Evolutionary conservation across 179 eudicot species (phyloP).

Genomic region (Beta corolliflora): DNA sequence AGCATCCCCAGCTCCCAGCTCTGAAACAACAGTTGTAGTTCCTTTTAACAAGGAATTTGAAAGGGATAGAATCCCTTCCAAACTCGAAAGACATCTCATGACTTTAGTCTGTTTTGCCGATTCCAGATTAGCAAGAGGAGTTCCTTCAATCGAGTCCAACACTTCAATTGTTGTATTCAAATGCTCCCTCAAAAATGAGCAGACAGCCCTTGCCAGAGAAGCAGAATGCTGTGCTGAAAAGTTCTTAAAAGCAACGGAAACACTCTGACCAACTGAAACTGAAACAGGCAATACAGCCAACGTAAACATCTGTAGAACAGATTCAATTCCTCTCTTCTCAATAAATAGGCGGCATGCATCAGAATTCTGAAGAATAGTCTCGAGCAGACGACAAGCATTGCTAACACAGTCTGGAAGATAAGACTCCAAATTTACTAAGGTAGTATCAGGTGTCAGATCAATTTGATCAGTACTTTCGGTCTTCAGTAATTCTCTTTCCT

Average conservation of each 20-base stretch:
- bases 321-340: conserved; percentile 91
- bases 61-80: conserved; percentile 83
- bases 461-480: conserved; percentile 47
- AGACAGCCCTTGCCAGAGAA: conserved; percentile 84
- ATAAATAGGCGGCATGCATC: conserved; percentile 89
- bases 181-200: conserved; percentile 83
- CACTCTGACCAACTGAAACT: conserved; percentile 81
- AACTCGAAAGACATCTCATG: conserved; percentile 71
- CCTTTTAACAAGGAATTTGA: conserved; percentile 85
- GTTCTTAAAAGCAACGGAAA: conserved; percentile 86
- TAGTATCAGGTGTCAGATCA: conserved; percentile 54
- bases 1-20: conserved; percentile 89
- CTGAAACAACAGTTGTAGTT: conserved; percentile 72
- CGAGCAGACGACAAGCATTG: conserved; percentile 95
- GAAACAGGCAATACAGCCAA: conserved; percentile 81
- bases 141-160: conserved; percentile 57
- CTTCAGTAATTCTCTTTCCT: conserved; percentile 44
- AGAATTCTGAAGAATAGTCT: conserved; percentile 88
- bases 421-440: conserved; percentile 51
- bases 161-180: conserved; percentile 60
- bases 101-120: conserved; percentile 55
- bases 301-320: conserved; percentile 71
- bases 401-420: conserved; percentile 83
- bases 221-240: conserved; percentile 94
- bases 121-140: conserved; percentile 66